These are phyloP conservation scores for Pascua guehoae DNA, from an alignment of 1,284 basidiomycete species.

Conservation along the genomic window DNA sequence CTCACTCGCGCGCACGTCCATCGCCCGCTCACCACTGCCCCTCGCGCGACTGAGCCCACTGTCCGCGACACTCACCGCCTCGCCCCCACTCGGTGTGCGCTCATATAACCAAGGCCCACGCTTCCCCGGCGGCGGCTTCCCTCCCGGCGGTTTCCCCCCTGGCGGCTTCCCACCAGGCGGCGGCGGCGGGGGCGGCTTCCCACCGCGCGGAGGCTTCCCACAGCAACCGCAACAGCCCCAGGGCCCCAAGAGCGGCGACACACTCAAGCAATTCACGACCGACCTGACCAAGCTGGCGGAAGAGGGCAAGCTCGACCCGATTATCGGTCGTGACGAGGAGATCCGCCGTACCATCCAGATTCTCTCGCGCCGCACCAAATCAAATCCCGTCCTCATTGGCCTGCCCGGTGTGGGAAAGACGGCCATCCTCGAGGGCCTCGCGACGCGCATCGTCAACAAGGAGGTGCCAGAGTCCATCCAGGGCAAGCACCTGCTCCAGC, in stretches of 20 bases:
- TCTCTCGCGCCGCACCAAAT: constrained; percentile 71
- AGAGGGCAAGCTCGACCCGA: constrained; percentile 82
- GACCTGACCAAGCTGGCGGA: constrained; percentile 80
- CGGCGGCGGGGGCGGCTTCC: constrained; percentile 24
- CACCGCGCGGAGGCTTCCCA: constrained; percentile 3
- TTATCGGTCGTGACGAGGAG: constrained; percentile 86
- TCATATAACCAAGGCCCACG: constrained; percentile 26
- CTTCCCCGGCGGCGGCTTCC: constrained; percentile 18
- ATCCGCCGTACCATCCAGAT: constrained; percentile 85
- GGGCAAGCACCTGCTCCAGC: constrained; percentile 71
- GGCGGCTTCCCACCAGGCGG: constrained; percentile 11
- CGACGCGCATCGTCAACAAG: constrained; percentile 78
- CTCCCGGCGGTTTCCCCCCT: constrained; percentile 15
- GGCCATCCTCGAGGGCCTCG: constrained; percentile 82
- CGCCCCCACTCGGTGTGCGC: constrained; percentile 5
- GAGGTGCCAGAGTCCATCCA: constrained; percentile 89
- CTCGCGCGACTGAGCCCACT: not conserved
- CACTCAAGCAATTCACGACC: constrained; percentile 76
- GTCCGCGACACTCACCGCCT: not conserved
- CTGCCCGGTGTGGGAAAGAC: constrained; percentile 83
- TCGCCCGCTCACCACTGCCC: too few species aligned
- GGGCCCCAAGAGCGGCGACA: constrained; percentile 64
- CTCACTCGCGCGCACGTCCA: not conserved
- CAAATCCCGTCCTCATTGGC: constrained; percentile 69
- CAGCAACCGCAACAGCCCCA: constrained; percentile 20